These are phyloP conservation scores for Fusarium nodosum DNA, from an alignment of 2,329 filamentous ascomycete genomes.

Conservation along the genomic window DNA sequence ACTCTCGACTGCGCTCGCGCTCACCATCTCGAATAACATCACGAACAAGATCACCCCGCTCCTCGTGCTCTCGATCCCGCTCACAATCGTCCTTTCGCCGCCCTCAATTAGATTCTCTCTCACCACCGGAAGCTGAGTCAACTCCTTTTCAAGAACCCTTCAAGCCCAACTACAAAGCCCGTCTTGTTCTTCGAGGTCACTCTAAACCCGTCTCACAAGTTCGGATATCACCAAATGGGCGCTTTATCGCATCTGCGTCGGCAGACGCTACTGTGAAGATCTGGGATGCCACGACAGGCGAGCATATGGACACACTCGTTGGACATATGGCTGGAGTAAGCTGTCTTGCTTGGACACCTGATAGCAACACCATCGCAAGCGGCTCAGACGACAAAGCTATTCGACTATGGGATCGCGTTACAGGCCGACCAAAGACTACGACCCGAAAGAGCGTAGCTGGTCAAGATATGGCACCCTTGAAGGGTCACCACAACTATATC, in stretches of 20 bases:
- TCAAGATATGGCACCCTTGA: slow-evolving; percentile 69
- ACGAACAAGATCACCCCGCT: slow-evolving; percentile 51
- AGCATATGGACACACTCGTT: slow-evolving; percentile 87
- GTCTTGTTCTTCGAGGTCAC: slow-evolving; percentile 82
- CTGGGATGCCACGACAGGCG: slow-evolving; percentile 85
- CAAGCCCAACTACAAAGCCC: slow-evolving; percentile 75
- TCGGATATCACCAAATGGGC: slow-evolving; percentile 90
- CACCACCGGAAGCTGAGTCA: slow-evolving; percentile 48
- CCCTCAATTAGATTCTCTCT: slow-evolving; percentile 51
- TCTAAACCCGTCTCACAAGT: slow-evolving; percentile 84
- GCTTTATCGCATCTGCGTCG: slow-evolving; percentile 89
- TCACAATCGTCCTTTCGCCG: slow-evolving; percentile 52
- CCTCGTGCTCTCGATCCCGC: slow-evolving; percentile 51
- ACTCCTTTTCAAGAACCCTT: slow-evolving; percentile 64
- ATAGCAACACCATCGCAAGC: slow-evolving; percentile 87
- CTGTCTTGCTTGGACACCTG: slow-evolving; percentile 93
- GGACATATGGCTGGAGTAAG: slow-evolving; percentile 94
- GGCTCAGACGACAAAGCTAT: slow-evolving; percentile 98
- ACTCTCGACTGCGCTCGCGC: slow-evolving; percentile 53
- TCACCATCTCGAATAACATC: slow-evolving; percentile 52
- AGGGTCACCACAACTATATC: slow-evolving; percentile 96
- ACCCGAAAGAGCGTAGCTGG: slow-evolving; percentile 55
- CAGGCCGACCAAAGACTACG: slow-evolving; percentile 67
- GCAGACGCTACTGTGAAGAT: slow-evolving; percentile 93
- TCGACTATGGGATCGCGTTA: slow-evolving; percentile 85